Evolutionary conservation across 495 filamentous ascomycete genomes (phyloP).

Genomic region (Neurospora sublineolata): DNA sequence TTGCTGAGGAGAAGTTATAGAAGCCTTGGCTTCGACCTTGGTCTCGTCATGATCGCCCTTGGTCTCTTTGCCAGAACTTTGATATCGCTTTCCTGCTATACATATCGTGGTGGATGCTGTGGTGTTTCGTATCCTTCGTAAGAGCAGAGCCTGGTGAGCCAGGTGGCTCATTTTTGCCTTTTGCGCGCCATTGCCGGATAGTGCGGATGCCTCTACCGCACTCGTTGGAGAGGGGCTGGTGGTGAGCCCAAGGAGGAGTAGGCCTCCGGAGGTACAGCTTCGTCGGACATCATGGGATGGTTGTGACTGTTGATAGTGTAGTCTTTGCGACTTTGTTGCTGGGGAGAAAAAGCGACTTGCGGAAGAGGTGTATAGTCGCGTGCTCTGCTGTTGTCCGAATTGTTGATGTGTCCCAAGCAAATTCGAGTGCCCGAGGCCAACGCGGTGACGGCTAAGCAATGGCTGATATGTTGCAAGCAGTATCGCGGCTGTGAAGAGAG

Average conservation of each 20-base stretch:
- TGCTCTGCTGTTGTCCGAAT: slow-evolving; percentile 1
- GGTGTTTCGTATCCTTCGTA: not conserved
- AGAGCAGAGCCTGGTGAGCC: slow-evolving; percentile 26
- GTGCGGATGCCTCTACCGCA: slow-evolving; percentile 26
- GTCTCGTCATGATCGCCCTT: slow-evolving; percentile 18
- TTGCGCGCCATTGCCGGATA: slow-evolving; percentile 21
- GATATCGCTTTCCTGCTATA: slow-evolving; percentile 11
- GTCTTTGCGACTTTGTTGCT: slow-evolving; percentile 7
- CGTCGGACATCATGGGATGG: slow-evolving; percentile 21
- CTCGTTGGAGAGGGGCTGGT: slow-evolving; percentile 29
- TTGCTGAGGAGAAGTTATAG: slow-evolving; percentile 6
- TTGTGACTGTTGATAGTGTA: slow-evolving; percentile 1
- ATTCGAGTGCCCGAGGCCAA: slow-evolving; percentile 4
- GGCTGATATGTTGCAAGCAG: slow-evolving; percentile 18
- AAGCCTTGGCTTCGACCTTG: slow-evolving; percentile 5
- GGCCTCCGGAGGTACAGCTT: slow-evolving; percentile 33
- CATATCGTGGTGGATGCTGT: slow-evolving; percentile 15
- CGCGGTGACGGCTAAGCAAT: slow-evolving; percentile 4
- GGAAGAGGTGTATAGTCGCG: not conserved
- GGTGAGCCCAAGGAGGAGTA: slow-evolving; percentile 27
- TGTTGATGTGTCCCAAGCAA: not conserved
- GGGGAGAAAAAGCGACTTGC: slow-evolving; percentile 4
- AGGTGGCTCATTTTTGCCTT: slow-evolving; percentile 27
- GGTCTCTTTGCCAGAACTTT: slow-evolving; percentile 9
- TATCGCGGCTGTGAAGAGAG: slow-evolving; percentile 18